phyloP scores from a whole-genome alignment of 257 asterid species.

The Rubia yunnanensis region DNA sequence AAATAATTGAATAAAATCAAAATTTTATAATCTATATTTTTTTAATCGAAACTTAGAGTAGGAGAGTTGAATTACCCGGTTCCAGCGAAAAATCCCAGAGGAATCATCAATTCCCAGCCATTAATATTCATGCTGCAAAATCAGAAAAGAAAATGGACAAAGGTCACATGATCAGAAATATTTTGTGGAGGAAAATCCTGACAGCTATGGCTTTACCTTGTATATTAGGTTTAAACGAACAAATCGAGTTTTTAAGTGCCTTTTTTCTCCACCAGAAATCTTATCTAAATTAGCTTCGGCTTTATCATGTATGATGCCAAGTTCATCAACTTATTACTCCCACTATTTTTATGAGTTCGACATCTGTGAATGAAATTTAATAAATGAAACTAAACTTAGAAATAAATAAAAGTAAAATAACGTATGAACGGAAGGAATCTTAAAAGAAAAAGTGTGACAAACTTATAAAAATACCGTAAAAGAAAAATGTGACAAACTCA shows the following conservation, averaged over 20 bases:
- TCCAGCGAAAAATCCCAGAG: constrained; percentile 44
- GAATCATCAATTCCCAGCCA: constrained; percentile 52
- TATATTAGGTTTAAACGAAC: background rate
- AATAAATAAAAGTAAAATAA: too few relatives aligned
- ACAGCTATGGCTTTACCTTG: too few relatives aligned
- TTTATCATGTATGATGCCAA: too few relatives aligned
- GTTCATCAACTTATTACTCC: too few relatives aligned
- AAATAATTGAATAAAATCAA: too few relatives aligned
- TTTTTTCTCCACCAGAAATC: background rate
- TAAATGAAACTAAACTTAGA: too few relatives aligned
- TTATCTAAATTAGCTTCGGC: background rate
- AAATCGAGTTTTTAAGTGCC: background rate
- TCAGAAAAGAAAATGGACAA: background rate
- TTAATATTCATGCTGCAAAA: constrained; percentile 43
- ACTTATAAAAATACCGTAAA: too few relatives aligned
- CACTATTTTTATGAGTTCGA: too few relatives aligned
- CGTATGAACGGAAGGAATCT: too few relatives aligned
- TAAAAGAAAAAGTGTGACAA: too few relatives aligned
- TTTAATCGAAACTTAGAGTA: background rate
- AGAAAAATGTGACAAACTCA: too few relatives aligned
- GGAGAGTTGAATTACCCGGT: constrained; percentile 27
- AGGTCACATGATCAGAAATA: background rate
- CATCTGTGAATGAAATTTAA: too few relatives aligned
- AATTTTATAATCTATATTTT: background rate
- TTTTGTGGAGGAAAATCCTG: background rate